Evolutionary conservation across 2,329 filamentous ascomycete species (phyloP).

Genomic region (Pleomassaria siparia): DNA sequence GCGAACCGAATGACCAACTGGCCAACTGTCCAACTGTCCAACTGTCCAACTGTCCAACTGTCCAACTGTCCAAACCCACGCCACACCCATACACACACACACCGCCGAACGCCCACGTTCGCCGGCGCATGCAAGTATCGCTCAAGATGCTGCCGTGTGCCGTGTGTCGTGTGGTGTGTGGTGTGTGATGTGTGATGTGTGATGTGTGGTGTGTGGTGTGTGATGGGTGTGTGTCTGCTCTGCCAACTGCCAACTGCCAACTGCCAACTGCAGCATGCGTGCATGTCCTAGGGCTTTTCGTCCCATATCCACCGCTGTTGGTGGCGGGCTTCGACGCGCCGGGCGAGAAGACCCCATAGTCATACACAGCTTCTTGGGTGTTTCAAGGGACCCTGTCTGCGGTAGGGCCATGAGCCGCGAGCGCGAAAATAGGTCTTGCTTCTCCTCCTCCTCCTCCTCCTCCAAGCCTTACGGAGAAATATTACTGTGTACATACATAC

Average conservation of each 20-base stretch:
- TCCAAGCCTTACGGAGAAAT: constrained; percentile 21
- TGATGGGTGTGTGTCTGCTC: background rate
- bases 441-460: constrained; percentile 19
- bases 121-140: constrained; percentile 7
- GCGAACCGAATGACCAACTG: background rate
- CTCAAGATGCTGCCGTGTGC: constrained; percentile 5
- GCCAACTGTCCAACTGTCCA: too few relatives aligned
- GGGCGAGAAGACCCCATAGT: constrained; percentile 25
- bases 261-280: constrained; percentile 11
- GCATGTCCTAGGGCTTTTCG: constrained; percentile 5
- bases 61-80: too few relatives aligned
- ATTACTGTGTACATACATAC: constrained; percentile 19
- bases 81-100: background rate
- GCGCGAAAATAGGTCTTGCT: constrained; percentile 24
- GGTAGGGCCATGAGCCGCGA: constrained; percentile 9
- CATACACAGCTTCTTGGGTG: constrained; percentile 26
- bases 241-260: constrained; percentile 5
- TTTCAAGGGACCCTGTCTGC: constrained; percentile 26
- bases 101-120: constrained; percentile 3
- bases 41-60: too few relatives aligned
- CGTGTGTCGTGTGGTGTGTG: background rate
- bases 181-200: background rate
- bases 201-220: background rate
- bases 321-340: constrained; percentile 22
- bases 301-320: constrained; percentile 12